A percentile compares a stretch with the other conserved stretches of the same genome.
phyloP scores from a whole-genome alignment of 169 alveolate genomes.

The Babesia divergens region DNA sequence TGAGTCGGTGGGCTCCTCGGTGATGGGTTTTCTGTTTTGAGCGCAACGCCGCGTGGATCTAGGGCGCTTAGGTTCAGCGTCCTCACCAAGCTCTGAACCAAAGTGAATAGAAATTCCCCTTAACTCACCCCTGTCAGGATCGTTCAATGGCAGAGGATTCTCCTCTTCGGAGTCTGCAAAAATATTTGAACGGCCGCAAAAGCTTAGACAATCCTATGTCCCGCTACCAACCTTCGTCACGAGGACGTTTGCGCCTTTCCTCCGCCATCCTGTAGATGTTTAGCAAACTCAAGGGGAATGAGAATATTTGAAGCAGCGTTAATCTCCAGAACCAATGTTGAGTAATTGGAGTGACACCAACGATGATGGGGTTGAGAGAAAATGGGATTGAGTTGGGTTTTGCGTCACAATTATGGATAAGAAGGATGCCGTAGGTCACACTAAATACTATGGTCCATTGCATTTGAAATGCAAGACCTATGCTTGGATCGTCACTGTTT shows the following conservation, averaged over 20 bases:
- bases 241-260: constrained; percentile 32
- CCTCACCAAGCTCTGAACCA: constrained; percentile 11
- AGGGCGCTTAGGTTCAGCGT: constrained; percentile 46
- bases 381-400: constrained; percentile 27
- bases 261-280: constrained; percentile 25
- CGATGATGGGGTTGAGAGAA: constrained; percentile 12
- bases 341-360: background rate
- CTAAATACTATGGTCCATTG: too few relatives aligned
- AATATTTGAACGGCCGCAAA: background rate
- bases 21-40: constrained; percentile 25
- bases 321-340: background rate
- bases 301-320: background rate
- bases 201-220: background rate
- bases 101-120: background rate
- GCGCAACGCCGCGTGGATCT: constrained; percentile 51
- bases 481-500: too few relatives aligned
- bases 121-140: constrained; percentile 39
- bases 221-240: constrained; percentile 18
- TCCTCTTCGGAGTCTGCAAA: constrained; percentile 37
- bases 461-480: too few relatives aligned
- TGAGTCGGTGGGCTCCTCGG: constrained; percentile 45
- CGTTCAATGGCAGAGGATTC: constrained; percentile 21
- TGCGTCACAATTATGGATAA: too few relatives aligned
- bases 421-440: too few relatives aligned
- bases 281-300: background rate